A percentile compares a stretch with the other conserved stretches of the same genome.
These are phyloP conservation scores for Hevea brasiliensis DNA, from an alignment of 345 rosid species.

Conservation along the genomic window DNA sequence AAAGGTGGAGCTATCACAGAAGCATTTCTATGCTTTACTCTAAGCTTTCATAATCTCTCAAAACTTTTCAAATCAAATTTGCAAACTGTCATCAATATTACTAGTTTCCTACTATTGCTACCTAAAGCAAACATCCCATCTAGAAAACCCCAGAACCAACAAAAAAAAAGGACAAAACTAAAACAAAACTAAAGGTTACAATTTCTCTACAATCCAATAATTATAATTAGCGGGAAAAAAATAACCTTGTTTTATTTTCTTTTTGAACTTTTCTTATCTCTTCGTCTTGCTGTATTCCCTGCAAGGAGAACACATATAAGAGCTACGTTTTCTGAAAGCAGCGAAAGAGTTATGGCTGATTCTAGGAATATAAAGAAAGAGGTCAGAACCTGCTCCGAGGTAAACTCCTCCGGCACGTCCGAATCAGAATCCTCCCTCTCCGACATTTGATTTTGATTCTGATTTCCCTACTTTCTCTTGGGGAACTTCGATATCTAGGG, in stretches of 20 bases:
- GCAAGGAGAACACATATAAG: conserved; percentile 12
- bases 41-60: not conserved
- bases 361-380: not conserved
- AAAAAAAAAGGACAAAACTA: too few species aligned
- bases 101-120: too few species aligned
- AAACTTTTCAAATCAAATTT: not conserved
- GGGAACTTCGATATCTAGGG: conserved; percentile 28
- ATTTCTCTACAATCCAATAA: too few species aligned
- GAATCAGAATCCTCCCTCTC: conserved; percentile 50
- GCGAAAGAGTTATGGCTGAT: not conserved
- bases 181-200: too few species aligned
- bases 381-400: conserved; percentile 63
- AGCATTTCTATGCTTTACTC: not conserved
- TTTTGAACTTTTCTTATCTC: conserved; percentile 55
- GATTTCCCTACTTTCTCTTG: not conserved
- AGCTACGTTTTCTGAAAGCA: not conserved
- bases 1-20: not conserved
- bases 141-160: not conserved
- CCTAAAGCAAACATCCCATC: not conserved
- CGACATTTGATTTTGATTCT: conserved; percentile 36
- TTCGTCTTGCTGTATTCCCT: conserved; percentile 66
- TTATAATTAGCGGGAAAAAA: not conserved
- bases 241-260: conserved; percentile 63
- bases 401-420: conserved; percentile 77
- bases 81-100: not conserved